Conservation (phyloP, 2,329 filamentous ascomycete genomes). For the Alternaria triticina region DNA sequence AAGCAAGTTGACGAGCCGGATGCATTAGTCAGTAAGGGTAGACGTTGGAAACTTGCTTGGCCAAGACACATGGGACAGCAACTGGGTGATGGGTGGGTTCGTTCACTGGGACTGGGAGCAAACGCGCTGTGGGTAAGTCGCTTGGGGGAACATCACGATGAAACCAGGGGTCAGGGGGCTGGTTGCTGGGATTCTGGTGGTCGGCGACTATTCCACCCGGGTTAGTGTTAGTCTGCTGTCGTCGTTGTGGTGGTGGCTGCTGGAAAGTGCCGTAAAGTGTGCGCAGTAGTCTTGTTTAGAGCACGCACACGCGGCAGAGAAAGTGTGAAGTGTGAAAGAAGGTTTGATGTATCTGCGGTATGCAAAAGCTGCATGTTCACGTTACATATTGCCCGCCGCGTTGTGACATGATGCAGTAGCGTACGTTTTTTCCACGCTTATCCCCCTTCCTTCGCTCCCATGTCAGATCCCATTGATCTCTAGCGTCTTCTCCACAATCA, state of each 20-base stretch:
- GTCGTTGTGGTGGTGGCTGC: background rate
- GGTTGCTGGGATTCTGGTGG: background rate
- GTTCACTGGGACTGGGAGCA: background rate
- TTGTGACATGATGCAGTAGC: conserved; percentile 15
- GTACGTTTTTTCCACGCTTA: conserved; percentile 7
- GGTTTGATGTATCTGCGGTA: background rate
- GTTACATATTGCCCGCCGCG: background rate
- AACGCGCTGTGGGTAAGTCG: background rate
- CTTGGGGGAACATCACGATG: conserved; percentile 1
- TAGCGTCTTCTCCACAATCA: conserved; percentile 15
- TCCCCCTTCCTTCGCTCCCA: conserved; percentile 7
- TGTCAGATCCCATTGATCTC: background rate
- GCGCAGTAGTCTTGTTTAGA: background rate
- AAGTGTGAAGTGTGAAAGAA: background rate
- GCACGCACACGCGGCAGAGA: background rate
- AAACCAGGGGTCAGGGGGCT: conserved; percentile 10
- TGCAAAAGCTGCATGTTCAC: conserved; percentile 6
- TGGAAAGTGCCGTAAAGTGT: background rate
- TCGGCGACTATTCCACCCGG: background rate
- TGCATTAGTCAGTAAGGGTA: background rate
- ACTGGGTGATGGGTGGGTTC: conserved; percentile 1
- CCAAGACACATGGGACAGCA: background rate
- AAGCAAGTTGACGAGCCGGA: background rate
- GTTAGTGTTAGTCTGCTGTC: background rate
- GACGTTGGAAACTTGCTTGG: conserved; percentile 1